phyloP scores from a whole-genome alignment of 768 basidiomycete genomes.

The Clavaria fumosa region DNA sequence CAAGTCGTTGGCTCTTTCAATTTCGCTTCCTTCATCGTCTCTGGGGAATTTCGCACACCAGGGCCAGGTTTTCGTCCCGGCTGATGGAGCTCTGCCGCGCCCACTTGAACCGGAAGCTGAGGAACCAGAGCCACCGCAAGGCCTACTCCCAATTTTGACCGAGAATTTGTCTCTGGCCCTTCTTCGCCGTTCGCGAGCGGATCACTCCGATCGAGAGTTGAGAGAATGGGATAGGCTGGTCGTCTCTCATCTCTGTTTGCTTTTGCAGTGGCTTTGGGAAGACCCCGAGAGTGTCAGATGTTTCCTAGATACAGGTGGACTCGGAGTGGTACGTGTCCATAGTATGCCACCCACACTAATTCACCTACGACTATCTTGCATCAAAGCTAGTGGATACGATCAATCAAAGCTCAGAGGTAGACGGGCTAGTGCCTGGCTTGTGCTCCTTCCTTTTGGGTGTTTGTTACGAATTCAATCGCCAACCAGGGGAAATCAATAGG shows the following conservation, averaged over 20 bases:
- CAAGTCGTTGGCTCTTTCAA: conserved; percentile 47
- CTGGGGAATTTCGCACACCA: conserved; percentile 36
- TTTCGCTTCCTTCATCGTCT: conserved; percentile 32
- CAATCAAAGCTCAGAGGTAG: conserved; percentile 76
- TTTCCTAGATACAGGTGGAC: conserved; percentile 79
- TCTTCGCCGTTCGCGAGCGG: conserved; percentile 53
- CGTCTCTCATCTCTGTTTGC: conserved; percentile 67
- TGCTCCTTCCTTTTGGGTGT: conserved; percentile 85
- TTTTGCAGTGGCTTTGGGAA: conserved; percentile 95
- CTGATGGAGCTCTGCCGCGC: conserved; percentile 37
- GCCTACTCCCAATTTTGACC: conserved; percentile 68
- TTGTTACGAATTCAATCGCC: conserved; percentile 93
- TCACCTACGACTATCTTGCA: conserved; percentile 1
- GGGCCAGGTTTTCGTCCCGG: conserved; percentile 79
- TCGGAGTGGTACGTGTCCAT: conserved; percentile 61
- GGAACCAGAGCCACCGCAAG: conserved; percentile 52
- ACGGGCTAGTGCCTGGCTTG: conserved; percentile 76
- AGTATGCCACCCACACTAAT: neutral
- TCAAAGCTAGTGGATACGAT: conserved; percentile 84
- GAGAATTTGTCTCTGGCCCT: conserved; percentile 85
- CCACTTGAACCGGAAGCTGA: conserved; percentile 15
- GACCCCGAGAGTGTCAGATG: conserved; percentile 77
- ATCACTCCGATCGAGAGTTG: conserved; percentile 53
- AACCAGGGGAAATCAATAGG: conserved; percentile 94
- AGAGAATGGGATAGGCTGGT: conserved; percentile 87